Percentiles rank a stretch among this genome's conserved stretches.
Conservation (phyloP, 1,139 yeast genomes). For the Pichia sp. region DNA sequence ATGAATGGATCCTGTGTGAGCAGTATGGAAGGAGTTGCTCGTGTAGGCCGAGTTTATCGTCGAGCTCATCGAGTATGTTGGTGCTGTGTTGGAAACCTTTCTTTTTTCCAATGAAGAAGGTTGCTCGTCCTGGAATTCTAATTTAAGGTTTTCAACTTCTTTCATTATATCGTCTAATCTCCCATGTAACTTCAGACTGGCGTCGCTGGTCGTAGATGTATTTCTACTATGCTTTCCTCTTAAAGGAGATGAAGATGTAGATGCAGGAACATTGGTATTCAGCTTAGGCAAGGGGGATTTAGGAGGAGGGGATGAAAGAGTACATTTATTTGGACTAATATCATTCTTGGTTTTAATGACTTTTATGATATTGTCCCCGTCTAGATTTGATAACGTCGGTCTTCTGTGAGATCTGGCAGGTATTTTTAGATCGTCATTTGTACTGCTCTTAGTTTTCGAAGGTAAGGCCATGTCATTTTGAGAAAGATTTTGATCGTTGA, state of each 20-base stretch:
- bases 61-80: slow-evolving; percentile 1
- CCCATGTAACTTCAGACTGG: slow-evolving; percentile 15
- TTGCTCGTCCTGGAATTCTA: slow-evolving; percentile 20
- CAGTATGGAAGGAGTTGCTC: slow-evolving; percentile 30
- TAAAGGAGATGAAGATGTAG: slow-evolving; percentile 7
- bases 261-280: neutral
- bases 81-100: neutral
- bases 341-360: slow-evolving; percentile 8
- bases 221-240: slow-evolving; percentile 2
- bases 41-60: slow-evolving; percentile 5
- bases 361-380: slow-evolving; percentile 8
- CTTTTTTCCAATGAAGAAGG: neutral
- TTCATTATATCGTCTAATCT: slow-evolving; percentile 30
- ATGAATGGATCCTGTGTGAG: slow-evolving; percentile 12
- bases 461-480: neutral
- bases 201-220: slow-evolving; percentile 8
- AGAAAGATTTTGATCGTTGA: neutral
- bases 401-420: slow-evolving; percentile 30
- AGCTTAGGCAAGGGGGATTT: slow-evolving; percentile 17
- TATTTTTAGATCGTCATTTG: slow-evolving; percentile 12
- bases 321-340: slow-evolving; percentile 7
- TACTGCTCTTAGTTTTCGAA: neutral
- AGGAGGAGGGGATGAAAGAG: slow-evolving; percentile 15
- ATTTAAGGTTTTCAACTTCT: slow-evolving; percentile 27
- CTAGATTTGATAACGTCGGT: neutral